Percentiles rank a stretch among this genome's conserved stretches.
Evolutionary conservation across 2,329 filamentous ascomycete genomes (phyloP).

Genomic region (Aspergillus persii): DNA sequence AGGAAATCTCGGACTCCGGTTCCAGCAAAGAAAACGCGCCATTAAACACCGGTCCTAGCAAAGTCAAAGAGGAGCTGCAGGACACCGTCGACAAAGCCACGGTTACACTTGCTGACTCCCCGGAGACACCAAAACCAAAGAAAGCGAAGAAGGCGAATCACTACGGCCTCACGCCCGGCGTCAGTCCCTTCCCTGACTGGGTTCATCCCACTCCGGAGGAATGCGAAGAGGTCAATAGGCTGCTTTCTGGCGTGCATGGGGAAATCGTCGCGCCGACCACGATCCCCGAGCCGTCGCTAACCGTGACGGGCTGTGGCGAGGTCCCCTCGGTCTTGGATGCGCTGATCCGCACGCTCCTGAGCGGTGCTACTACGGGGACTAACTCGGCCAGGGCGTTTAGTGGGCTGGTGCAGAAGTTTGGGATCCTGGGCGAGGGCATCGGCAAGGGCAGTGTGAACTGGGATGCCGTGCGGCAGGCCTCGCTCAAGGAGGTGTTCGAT

Average conservation of each 20-base stretch:
- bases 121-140: neutral
- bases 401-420: conserved; percentile 64
- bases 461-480: conserved; percentile 64
- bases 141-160: conserved; percentile 27
- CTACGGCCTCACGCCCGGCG: conserved; percentile 56
- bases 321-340: conserved; percentile 65
- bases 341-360: conserved; percentile 61
- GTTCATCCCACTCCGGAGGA: conserved; percentile 63
- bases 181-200: conserved; percentile 65
- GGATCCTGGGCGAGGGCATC: conserved; percentile 59
- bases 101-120: conserved; percentile 9
- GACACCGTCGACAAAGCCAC: conserved; percentile 19
- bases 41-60: conserved; percentile 1
- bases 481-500: conserved; percentile 61
- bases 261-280: conserved; percentile 62
- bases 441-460: conserved; percentile 73
- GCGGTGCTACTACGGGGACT: conserved; percentile 57
- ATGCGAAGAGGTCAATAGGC: conserved; percentile 65
- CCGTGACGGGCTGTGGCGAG: conserved; percentile 68
- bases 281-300: conserved; percentile 67
- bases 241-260: conserved; percentile 67
- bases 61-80: conserved; percentile 15
- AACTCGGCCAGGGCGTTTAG: conserved; percentile 67
- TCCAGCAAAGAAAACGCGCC: neutral
- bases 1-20: neutral